Evolutionary conservation across 257 asterid genomes (phyloP).

Genomic region (Capsicum rhomboideum): DNA sequence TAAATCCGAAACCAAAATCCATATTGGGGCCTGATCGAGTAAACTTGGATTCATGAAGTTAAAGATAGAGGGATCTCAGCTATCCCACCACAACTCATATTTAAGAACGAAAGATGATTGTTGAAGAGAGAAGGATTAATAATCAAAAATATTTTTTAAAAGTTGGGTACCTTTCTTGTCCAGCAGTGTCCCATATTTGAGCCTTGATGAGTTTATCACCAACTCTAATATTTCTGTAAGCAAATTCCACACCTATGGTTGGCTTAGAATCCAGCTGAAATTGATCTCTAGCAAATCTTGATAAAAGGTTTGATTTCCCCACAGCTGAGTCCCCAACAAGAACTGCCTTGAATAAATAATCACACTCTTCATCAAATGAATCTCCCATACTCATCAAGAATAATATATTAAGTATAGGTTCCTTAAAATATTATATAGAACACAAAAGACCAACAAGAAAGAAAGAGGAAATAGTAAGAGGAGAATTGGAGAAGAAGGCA

Average conservation of each 20-base stretch:
- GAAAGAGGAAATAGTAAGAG: background rate
- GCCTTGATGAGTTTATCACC: slow-evolving; percentile 80
- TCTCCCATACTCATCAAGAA: slow-evolving; percentile 24
- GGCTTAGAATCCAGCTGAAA: slow-evolving; percentile 77
- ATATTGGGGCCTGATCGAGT: no score
- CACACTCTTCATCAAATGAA: slow-evolving; percentile 79
- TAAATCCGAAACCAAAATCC: no score
- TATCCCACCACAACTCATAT: no score
- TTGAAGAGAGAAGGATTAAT: background rate
- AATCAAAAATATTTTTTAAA: background rate
- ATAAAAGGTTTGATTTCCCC: slow-evolving; percentile 69
- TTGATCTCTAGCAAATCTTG: slow-evolving; percentile 60
- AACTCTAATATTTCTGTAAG: slow-evolving; percentile 55
- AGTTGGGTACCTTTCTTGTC: slow-evolving; percentile 69
- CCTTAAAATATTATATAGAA: no score
- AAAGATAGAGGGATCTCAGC: no score
- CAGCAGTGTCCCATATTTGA: slow-evolving; percentile 95
- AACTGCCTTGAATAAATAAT: slow-evolving; percentile 76
- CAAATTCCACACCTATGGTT: slow-evolving; percentile 83
- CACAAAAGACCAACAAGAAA: background rate
- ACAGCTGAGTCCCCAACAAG: slow-evolving; percentile 83
- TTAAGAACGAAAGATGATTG: background rate
- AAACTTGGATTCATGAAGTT: no score
- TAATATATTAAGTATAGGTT: background rate
- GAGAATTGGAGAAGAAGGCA: background rate